A percentile compares a stretch with the other conserved stretches of the same genome.
Evolutionary conservation across 805 yeast genomes (phyloP).

Genomic region (Candida boleticola): DNA sequence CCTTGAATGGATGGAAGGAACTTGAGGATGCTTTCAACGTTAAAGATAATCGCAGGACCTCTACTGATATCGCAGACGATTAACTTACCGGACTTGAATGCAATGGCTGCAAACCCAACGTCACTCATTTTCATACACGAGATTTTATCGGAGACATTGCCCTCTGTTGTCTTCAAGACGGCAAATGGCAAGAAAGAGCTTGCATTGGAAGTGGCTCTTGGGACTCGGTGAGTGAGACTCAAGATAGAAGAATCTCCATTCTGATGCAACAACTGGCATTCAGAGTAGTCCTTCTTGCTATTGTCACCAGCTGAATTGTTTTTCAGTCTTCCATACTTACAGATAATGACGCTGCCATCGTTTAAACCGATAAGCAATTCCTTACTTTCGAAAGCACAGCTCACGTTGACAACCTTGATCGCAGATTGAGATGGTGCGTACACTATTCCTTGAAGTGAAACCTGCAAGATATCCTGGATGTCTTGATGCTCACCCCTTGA

Average conservation of each 20-base stretch:
- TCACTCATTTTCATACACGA: conserved; percentile 66
- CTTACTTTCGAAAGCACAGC: conserved; percentile 75
- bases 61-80: conserved; percentile 71
- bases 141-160: conserved; percentile 44
- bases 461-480: conserved; percentile 29
- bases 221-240: conserved; percentile 55
- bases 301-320: conserved; percentile 8
- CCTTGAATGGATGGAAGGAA: conserved; percentile 31
- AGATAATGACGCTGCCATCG: conserved; percentile 72
- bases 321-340: conserved; percentile 55
- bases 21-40: conserved; percentile 28
- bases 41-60: conserved; percentile 66
- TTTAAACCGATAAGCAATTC: conserved; percentile 70
- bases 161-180: conserved; percentile 20
- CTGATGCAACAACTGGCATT: conserved; percentile 28
- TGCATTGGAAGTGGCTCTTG: conserved; percentile 32
- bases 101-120: conserved; percentile 82
- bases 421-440: neutral
- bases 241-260: conserved; percentile 38
- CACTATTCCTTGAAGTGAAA: conserved; percentile 21
- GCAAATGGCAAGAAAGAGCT: conserved; percentile 33
- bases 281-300: conserved; percentile 20
- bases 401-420: conserved; percentile 42
- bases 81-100: conserved; percentile 72
- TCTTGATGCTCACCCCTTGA: conserved; percentile 61